Conservation (phyloP, 176 grass and related monocot genomes). For the Phoenix dactylifera region DNA sequence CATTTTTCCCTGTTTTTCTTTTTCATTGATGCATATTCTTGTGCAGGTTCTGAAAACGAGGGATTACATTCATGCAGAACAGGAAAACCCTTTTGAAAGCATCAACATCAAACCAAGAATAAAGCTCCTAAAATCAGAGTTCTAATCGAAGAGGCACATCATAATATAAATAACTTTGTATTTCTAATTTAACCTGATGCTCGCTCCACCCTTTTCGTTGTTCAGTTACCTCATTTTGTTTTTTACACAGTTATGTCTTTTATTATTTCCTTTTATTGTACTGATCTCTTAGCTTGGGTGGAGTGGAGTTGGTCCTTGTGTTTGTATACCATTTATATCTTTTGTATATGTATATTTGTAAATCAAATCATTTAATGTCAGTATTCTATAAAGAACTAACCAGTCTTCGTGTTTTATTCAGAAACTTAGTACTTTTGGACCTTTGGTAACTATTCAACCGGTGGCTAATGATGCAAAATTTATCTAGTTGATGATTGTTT, state of each 20-base stretch:
- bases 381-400: neutral
- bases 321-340: neutral
- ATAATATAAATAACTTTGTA: neutral
- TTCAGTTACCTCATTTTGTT: neutral
- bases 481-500: no score
- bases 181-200: neutral
- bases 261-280: neutral
- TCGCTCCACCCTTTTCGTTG: neutral
- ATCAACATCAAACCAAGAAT: slow-evolving; percentile 59
- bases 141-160: slow-evolving; percentile 29
- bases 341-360: slow-evolving; percentile 9
- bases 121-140: slow-evolving; percentile 92
- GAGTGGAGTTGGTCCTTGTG: neutral
- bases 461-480: no score
- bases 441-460: no score
- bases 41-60: slow-evolving; percentile 87
- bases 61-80: slow-evolving; percentile 86
- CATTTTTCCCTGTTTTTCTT: neutral
- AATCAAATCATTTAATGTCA: slow-evolving; percentile 10
- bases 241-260: neutral
- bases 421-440: no score
- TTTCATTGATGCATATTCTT: neutral
- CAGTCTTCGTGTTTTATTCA: no score
- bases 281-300: neutral
- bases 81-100: slow-evolving; percentile 47